Evolutionary conservation across 2,329 filamentous ascomycete genomes (phyloP), one percentile per base, ranked within the genome.

Genomic region (Epichloe scottii): DNA sequence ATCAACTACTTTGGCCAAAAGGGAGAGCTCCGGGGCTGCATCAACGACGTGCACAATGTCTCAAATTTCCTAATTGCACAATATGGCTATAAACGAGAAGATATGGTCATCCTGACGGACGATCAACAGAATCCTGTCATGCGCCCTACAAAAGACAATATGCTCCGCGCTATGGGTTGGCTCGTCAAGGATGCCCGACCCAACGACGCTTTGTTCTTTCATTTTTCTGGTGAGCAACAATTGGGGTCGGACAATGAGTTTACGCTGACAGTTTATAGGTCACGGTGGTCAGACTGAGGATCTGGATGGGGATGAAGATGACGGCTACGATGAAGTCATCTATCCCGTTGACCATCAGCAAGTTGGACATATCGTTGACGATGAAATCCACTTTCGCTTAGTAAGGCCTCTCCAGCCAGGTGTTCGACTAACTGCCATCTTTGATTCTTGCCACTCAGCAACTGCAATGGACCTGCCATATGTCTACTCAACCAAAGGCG

Each of bases 401-500:
- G 91, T 98, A 43, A 75, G 74, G 49, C 77, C 87, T 3, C 75
- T 98, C 14, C 78, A 81, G 59, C 78, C 88, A 2, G 93, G 93
- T 61, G 91, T 96, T 33, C 85, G 91, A 71, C 70, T 89, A 51
- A 89, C 85, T 1, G 84, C 85, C 61, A 89, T 89, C 63, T 89
- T 89, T 66, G 85, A 89, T 67, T 87, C 83, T 5, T 89, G 85
- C 67, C 85, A 89, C 68, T 89, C 85, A 0, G 85, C 85, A 40
- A 87, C 85, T 3, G 84, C 82, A 40, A 74, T 89, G 66, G 85
- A 89, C 61, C 73, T 89, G 51, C 85, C 85, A 6, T 89, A 89
- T 69, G 77, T 89, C 53, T 89, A 89, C 76, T 86, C 81, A 53
- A 89, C 85, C 55, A 84, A 87, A 70, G 85, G 85, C 64, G 75